Base-by-base conservation (phyloP, 2,329 filamentous ascomycete species). In the Alternaria triticina region DNA sequence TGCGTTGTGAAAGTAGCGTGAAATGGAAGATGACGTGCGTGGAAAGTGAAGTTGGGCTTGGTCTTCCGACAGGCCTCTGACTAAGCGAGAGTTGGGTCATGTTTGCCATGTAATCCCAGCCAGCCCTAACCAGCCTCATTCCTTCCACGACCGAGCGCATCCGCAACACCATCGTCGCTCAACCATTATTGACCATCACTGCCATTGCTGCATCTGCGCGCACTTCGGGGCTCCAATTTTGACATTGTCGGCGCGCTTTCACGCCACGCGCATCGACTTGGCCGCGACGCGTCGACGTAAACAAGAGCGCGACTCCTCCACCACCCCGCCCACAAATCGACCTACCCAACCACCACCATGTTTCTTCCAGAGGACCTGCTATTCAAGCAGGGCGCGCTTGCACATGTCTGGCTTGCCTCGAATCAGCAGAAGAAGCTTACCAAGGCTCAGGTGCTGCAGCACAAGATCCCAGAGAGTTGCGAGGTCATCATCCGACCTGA, bases 401-500 rank as follows among this genome's bases (percentile, higher is more conserved):
- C 96, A 83, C 93, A 94, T 78, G 94, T 98, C 83, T 99, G 96
- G 96, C 88, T 98, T 66, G 97, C 96, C 30, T 94, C 96, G 84
- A 99, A 98, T 82, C 87, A 98, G 69, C 96, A 98, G 87, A 94
- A 95, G 86, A 99, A 98, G 84, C 89, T 99, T 64, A 97, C 94
- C 72, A 99, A 99, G 83, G 94, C 93, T 68, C 94, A 97, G 76
- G 96, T 98, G 71, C 81, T 99, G 68, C 93, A 97, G 79, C 95
- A 94, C 63, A 96, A 97, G 83, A 91, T 99, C 72, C 91, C 95
- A 74, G 93, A 94, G 83, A 97, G 94, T 81, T 94, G 99, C 69
- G 91, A 93, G 80, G 93, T 94, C 71, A 99, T 99, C 80, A 96
- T 98, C 70, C 93, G 92, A 62, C 93, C 93, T 52, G 75, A 77